These are phyloP conservation scores for Handroanthus guayacan DNA, from an alignment of 257 asterid genomes.

Conservation along the genomic window DNA sequence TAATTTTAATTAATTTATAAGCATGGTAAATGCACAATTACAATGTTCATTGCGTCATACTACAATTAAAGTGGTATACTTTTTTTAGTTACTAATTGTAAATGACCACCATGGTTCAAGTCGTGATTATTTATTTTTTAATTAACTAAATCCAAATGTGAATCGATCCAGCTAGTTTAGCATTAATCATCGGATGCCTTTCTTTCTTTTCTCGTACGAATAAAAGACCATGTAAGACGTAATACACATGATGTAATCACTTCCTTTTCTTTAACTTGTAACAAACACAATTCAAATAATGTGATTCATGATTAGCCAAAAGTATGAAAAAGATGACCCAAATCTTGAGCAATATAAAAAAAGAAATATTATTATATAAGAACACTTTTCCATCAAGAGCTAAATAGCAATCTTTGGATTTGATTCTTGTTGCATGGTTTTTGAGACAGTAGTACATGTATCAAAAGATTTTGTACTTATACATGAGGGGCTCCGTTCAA, in stretches of 20 bases:
- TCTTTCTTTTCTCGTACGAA: neutral
- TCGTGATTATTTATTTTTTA: slow-evolving; percentile 9
- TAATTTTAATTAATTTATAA: no score
- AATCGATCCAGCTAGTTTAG: neutral
- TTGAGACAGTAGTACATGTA: no score
- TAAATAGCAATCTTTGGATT: no score
- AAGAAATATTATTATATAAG: neutral
- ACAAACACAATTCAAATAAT: neutral
- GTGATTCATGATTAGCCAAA: slow-evolving; percentile 13
- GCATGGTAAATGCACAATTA: no score
- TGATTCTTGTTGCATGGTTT: no score
- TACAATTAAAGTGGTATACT: no score
- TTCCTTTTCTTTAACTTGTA: neutral
- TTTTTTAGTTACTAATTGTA: no score
- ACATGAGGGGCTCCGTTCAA: no score
- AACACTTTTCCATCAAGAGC: neutral
- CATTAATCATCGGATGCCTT: slow-evolving; percentile 22
- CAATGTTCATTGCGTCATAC: no score
- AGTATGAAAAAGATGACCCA: neutral
- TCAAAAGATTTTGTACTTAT: neutral
- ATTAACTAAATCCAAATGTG: slow-evolving; percentile 27
- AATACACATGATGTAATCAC: neutral
- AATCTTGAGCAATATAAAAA: neutral
- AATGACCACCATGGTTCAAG: neutral
- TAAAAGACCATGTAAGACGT: neutral